Evolutionary conservation across 2,329 filamentous ascomycete species (phyloP).

Genomic region (Conoideocrella luteorostrata): DNA sequence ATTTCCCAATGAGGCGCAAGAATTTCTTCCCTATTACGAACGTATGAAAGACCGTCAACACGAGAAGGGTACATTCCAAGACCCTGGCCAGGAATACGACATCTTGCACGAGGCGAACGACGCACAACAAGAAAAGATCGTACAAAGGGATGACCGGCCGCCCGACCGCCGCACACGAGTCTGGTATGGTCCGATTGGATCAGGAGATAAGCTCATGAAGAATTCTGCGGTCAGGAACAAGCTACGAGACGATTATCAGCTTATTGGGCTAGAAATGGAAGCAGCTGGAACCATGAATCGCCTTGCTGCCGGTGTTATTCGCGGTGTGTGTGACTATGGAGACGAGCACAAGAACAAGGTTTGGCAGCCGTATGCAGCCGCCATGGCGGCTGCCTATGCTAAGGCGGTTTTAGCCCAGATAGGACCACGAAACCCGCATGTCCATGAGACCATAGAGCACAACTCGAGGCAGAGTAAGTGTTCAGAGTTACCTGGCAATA

Average conservation of each 20-base stretch:
- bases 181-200: conserved; percentile 1
- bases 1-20: conserved; percentile 15
- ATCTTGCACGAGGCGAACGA: conserved; percentile 18
- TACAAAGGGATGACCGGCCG: too few species aligned
- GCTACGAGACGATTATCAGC: conserved; percentile 17
- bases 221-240: conserved; percentile 17
- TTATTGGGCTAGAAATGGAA: too few species aligned
- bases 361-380: conserved; percentile 27
- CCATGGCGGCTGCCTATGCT: conserved; percentile 23
- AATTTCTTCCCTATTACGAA: conserved; percentile 19
- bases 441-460: too few species aligned
- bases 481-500: not conserved
- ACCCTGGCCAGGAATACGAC: conserved; percentile 22
- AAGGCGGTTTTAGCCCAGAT: conserved; percentile 11
- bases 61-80: conserved; percentile 17
- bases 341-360: conserved; percentile 24
- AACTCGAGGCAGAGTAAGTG: not conserved
- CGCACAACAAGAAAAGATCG: too few species aligned
- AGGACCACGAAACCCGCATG: not conserved
- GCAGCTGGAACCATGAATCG: too few species aligned
- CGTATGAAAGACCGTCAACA: conserved; percentile 18
- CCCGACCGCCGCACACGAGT: not conserved
- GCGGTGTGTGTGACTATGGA: too few species aligned
- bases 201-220: conserved; percentile 16
- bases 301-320: too few species aligned